A percentile compares a stretch with the other conserved stretches of the same genome.
These are phyloP conservation scores for Francoa sonchifolia DNA, from an alignment of 441 rosid species.

Conservation along the genomic window DNA sequence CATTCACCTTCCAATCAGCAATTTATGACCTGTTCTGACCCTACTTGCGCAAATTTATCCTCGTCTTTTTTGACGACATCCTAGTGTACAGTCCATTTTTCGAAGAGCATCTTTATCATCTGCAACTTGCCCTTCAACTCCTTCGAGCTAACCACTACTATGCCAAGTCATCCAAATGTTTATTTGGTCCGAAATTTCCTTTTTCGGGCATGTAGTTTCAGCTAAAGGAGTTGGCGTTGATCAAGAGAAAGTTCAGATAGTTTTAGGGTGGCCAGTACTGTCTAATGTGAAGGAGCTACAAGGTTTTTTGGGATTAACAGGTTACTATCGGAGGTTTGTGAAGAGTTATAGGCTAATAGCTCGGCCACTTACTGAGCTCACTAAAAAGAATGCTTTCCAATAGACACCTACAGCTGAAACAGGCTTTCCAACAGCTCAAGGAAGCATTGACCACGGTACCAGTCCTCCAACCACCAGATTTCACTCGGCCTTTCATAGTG, in stretches of 20 bases:
- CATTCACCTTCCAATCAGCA: background rate
- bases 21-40: background rate
- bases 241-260: background rate
- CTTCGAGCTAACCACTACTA: background rate
- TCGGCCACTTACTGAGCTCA: background rate
- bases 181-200: background rate
- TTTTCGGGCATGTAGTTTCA: constrained; percentile 1
- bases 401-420: background rate
- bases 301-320: background rate
- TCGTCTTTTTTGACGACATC: background rate
- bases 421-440: background rate
- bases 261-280: background rate
- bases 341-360: background rate
- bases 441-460: background rate
- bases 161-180: background rate
- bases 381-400: background rate
- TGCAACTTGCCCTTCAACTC: background rate
- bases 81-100: background rate
- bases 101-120: background rate
- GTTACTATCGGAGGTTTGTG: no score
- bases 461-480: background rate
- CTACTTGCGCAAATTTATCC: no score
- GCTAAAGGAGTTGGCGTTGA: background rate
- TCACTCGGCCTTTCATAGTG: background rate
- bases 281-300: background rate